phyloP scores from a whole-genome alignment of 768 basidiomycete species.

The Russula abietina region DNA sequence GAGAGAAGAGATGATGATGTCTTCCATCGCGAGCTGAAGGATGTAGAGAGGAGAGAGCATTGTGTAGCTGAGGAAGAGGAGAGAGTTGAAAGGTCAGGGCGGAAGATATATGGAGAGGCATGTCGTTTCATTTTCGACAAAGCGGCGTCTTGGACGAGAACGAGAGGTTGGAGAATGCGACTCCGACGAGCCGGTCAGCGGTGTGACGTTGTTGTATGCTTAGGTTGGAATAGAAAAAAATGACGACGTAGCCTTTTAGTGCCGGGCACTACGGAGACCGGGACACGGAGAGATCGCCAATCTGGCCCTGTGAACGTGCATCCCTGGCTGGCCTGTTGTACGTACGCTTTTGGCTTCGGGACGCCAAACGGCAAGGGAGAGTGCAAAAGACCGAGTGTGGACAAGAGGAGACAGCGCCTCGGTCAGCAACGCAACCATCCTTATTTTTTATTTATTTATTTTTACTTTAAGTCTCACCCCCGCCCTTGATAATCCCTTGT shows the following conservation, averaged over 20 bases:
- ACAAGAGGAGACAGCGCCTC: background rate
- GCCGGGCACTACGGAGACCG: slow-evolving; percentile 18
- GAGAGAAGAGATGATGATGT: slow-evolving; percentile 60
- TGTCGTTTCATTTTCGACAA: slow-evolving; percentile 21
- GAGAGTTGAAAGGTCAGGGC: background rate
- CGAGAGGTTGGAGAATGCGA: slow-evolving; percentile 17
- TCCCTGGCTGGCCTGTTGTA: background rate
- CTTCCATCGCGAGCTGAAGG: slow-evolving; percentile 63
- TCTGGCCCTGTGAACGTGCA: background rate
- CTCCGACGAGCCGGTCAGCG: slow-evolving; percentile 22
- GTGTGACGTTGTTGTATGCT: slow-evolving; percentile 19
- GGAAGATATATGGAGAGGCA: slow-evolving; percentile 15
- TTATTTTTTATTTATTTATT: background rate
- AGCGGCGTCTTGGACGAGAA: slow-evolving; percentile 19
- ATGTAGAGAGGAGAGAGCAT: slow-evolving; percentile 18
- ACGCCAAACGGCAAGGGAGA: slow-evolving; percentile 10
- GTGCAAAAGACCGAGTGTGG: background rate
- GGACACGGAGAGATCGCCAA: slow-evolving; percentile 16
- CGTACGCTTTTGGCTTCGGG: slow-evolving; percentile 16
- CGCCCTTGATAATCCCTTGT: background rate
- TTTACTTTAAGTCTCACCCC: slow-evolving; percentile 7
- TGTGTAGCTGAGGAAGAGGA: background rate
- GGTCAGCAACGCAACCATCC: too few species aligned
- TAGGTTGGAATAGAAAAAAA: slow-evolving; percentile 18
- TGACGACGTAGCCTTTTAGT: slow-evolving; percentile 20